A percentile compares a stretch with the other conserved stretches of the same genome.
Conservation (phyloP, 2,329 filamentous ascomycete genomes). For the Verticillium isaacii region DNA sequence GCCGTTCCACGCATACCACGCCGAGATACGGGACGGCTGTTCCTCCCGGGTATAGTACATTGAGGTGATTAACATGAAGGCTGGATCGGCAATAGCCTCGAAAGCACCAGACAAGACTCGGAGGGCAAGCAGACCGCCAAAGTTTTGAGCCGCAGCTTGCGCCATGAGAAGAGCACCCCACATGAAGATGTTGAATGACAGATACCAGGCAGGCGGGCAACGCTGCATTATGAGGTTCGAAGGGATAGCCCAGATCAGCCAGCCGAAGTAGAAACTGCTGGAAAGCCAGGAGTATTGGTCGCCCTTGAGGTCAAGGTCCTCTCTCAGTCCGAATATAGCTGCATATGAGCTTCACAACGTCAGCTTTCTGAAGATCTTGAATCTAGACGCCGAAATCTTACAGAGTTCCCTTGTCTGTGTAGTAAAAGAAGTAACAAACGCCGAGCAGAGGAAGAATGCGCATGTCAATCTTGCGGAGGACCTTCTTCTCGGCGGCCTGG, state of each 20-base stretch:
- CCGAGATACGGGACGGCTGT: constrained; percentile 55
- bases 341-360: constrained; percentile 38
- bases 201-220: constrained; percentile 28
- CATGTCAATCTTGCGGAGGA: constrained; percentile 31
- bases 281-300: constrained; percentile 47
- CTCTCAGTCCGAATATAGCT: constrained; percentile 58
- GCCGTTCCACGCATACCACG: constrained; percentile 57
- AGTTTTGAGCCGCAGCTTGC: constrained; percentile 53
- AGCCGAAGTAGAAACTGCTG: constrained; percentile 31
- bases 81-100: constrained; percentile 45
- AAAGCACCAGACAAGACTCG: constrained; percentile 60
- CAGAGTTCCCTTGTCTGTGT: constrained; percentile 21
- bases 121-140: constrained; percentile 48
- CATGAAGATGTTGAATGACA: constrained; percentile 46
- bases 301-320: constrained; percentile 52
- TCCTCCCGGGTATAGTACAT: constrained; percentile 63
- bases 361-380: not conserved
- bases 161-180: constrained; percentile 42
- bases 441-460: constrained; percentile 31
- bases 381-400: constrained; percentile 15
- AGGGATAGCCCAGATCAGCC: constrained; percentile 28
- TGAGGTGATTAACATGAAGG: constrained; percentile 58
- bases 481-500: constrained; percentile 21
- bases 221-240: constrained; percentile 25
- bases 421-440: constrained; percentile 37